Evolutionary conservation across 2,329 filamentous ascomycete species (phyloP).

Genomic region (Aspergillus sergii): DNA sequence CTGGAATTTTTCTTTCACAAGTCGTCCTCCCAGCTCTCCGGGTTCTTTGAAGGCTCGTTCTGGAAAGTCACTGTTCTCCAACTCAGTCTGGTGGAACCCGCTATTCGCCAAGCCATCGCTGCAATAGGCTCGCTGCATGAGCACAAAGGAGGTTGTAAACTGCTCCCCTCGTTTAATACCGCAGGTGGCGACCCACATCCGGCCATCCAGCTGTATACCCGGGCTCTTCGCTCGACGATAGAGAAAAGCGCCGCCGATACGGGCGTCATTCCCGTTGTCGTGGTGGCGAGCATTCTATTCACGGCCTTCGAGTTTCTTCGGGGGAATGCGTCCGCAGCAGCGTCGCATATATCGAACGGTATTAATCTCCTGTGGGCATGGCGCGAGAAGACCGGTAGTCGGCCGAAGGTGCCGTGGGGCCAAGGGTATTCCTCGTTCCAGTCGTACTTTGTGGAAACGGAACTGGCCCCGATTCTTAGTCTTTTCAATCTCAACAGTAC

Average conservation of each 20-base stretch:
- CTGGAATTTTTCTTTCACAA: constrained; percentile 53
- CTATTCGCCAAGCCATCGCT: constrained; percentile 67
- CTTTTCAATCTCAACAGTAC: constrained; percentile 18
- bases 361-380: constrained; percentile 20
- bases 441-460: constrained; percentile 19
- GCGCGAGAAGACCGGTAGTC: constrained; percentile 12
- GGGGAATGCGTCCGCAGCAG: constrained; percentile 30
- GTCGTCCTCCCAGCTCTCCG: constrained; percentile 65
- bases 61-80: constrained; percentile 66
- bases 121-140: constrained; percentile 69
- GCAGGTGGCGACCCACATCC: not conserved
- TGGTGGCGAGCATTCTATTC: constrained; percentile 66
- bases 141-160: constrained; percentile 46
- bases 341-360: constrained; percentile 17
- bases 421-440: constrained; percentile 7
- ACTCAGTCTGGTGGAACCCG: constrained; percentile 63
- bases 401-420: not conserved
- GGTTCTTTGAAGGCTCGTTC: constrained; percentile 68
- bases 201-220: constrained; percentile 18
- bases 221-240: constrained; percentile 16
- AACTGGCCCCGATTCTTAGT: constrained; percentile 21
- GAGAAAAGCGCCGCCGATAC: constrained; percentile 48
- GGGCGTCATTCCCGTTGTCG: constrained; percentile 44
- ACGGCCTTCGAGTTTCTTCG: constrained; percentile 62
- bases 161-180: constrained; percentile 26